Percentiles rank a stretch among this genome's conserved stretches.
phyloP scores from a whole-genome alignment of 2,329 filamentous ascomycete genomes.

The Colletotrichum sansevieriae region DNA sequence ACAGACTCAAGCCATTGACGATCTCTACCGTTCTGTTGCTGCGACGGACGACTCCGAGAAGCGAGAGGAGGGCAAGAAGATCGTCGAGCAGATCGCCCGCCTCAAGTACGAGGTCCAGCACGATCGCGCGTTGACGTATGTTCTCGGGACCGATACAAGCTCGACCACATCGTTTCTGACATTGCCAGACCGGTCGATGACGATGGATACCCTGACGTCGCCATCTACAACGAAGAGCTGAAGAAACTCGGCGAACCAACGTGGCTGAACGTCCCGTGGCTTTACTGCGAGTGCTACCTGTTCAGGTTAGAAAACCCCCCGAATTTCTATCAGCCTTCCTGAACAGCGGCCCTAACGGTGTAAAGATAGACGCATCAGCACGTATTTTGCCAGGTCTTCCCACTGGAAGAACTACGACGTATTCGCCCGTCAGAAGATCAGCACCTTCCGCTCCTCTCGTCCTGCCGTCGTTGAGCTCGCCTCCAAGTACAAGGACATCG shows the following conservation, averaged over 20 bases:
- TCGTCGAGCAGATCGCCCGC: constrained; percentile 81
- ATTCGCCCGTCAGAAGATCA: constrained; percentile 90
- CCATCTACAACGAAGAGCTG: constrained; percentile 88
- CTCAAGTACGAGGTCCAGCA: constrained; percentile 98
- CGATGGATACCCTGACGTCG: constrained; percentile 82
- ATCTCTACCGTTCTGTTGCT: constrained; percentile 83
- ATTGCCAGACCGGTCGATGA: constrained; percentile 75
- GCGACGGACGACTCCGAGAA: constrained; percentile 72
- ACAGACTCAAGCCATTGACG: constrained; percentile 92
- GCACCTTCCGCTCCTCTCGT: constrained; percentile 91
- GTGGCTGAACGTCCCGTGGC: constrained; percentile 90
- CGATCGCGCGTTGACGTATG: constrained; percentile 81
- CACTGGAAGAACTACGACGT: constrained; percentile 94
- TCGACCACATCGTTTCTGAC: constrained; percentile 24
- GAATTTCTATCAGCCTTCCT: neutral
- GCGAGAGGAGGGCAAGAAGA: constrained; percentile 84
- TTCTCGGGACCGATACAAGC: neutral
- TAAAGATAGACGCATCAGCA: constrained; percentile 75
- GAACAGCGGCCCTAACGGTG: constrained; percentile 38
- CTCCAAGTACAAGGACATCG: constrained; percentile 80
- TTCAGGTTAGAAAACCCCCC: constrained; percentile 70
- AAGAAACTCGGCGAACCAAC: constrained; percentile 77
- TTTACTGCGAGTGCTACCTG: constrained; percentile 94
- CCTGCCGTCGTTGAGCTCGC: constrained; percentile 88
- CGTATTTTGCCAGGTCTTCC: constrained; percentile 79